phyloP scores from a whole-genome alignment of 352 stramenopile genomes.

The Bremia lactucae region DNA sequence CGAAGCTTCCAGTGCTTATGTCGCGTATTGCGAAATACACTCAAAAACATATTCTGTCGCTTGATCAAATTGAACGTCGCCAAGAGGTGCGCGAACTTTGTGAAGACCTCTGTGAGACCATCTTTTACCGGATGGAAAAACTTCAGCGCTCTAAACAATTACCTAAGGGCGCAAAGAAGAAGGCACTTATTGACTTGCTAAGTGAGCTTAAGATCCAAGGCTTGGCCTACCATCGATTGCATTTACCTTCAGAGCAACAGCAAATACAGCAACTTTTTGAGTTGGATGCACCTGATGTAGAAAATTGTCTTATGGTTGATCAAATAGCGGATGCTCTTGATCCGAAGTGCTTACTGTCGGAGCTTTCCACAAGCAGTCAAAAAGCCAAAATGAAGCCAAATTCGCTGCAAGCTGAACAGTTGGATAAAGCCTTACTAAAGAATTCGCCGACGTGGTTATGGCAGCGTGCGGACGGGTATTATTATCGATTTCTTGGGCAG shows the following conservation, averaged over 20 bases:
- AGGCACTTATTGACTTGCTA: conserved; percentile 94
- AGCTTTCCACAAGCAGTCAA: conserved; percentile 3
- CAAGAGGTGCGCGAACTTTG: conserved; percentile 68
- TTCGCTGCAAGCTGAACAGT: conserved; percentile 16
- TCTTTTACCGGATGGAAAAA: conserved; percentile 92
- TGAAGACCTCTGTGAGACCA: conserved; percentile 86
- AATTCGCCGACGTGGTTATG: conserved; percentile 72
- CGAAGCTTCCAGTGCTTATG: conserved; percentile 42
- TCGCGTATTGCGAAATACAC: conserved; percentile 77
- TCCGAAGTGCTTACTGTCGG: conserved; percentile 3
- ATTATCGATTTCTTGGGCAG: conserved; percentile 82
- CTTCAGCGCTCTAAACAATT: conserved; percentile 68
- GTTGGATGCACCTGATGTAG: conserved; percentile 70
- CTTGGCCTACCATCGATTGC: conserved; percentile 63
- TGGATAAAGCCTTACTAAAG: conserved; percentile 20
- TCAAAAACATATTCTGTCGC: conserved; percentile 50
- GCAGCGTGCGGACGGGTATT: conserved; percentile 81
- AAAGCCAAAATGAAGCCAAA: conserved; percentile 23
- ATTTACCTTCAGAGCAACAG: conserved; percentile 61
- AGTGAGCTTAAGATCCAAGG: conserved; percentile 80
- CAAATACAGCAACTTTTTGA: conserved; percentile 77
- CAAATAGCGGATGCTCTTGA: conserved; percentile 38
- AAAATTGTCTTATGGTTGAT: conserved; percentile 76
- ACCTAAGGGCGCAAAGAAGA: conserved; percentile 94
- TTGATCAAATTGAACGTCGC: conserved; percentile 41